Percentiles rank a stretch among this genome's conserved stretches.
phyloP scores from a whole-genome alignment of 352 stramenopile genomes.

The Phytophthora pluvialis region DNA sequence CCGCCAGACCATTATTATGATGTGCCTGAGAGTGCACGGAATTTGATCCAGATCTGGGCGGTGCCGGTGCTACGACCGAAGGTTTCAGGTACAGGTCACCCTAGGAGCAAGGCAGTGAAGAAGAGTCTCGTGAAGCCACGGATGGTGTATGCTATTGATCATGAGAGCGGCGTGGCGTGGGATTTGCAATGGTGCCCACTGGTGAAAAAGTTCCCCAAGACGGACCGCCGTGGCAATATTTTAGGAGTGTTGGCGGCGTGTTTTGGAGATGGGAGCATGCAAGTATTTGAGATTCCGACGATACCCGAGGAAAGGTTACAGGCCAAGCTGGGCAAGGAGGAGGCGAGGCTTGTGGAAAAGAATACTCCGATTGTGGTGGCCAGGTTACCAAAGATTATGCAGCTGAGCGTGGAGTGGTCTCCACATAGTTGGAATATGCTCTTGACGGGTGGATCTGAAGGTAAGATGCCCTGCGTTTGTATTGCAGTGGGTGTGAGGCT shows the following conservation, averaged over 20 bases:
- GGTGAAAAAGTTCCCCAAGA: constrained; percentile 46
- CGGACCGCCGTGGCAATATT: constrained; percentile 25
- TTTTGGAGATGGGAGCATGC: constrained; percentile 79
- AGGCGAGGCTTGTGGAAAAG: constrained; percentile 45
- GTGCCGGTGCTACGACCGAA: constrained; percentile 48
- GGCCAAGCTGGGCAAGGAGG: constrained; percentile 14
- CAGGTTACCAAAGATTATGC: constrained; percentile 53
- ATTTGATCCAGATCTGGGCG: constrained; percentile 83
- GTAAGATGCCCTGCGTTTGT: constrained; percentile 32
- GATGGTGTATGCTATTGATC: constrained; percentile 80
- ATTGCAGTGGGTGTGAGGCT: not conserved
- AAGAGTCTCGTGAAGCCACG: constrained; percentile 40
- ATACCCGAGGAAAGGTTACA: constrained; percentile 49
- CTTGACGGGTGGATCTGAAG: constrained; percentile 83
- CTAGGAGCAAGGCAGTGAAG: not conserved
- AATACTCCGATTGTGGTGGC: constrained; percentile 54
- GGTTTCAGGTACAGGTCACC: not conserved
- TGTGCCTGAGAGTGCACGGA: constrained; percentile 48
- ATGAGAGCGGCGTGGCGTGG: constrained; percentile 79
- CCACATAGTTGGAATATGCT: constrained; percentile 71
- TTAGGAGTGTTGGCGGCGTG: constrained; percentile 72
- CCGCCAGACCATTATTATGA: constrained; percentile 85
- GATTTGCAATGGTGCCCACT: constrained; percentile 82
- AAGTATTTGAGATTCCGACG: constrained; percentile 69
- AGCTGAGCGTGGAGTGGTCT: constrained; percentile 80